phyloP scores from a whole-genome alignment of 108 stramenopile genomes.

The Cyclotella sp. region DNA sequence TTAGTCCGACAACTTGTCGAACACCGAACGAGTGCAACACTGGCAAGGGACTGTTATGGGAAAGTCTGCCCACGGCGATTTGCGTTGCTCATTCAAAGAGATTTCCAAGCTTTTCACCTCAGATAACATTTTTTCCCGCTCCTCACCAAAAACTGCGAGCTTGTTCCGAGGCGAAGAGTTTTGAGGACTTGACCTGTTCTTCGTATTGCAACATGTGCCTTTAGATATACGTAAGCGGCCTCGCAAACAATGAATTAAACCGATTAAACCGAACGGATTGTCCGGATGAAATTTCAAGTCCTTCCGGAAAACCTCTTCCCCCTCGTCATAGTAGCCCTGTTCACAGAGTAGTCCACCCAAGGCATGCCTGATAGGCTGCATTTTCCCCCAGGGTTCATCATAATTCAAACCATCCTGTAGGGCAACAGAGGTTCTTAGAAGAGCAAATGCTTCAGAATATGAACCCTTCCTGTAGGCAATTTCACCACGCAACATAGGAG shows the following conservation, averaged over 20 bases:
- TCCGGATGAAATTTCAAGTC: constrained; percentile 83
- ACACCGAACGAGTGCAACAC: constrained; percentile 53
- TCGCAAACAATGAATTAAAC: constrained; percentile 69
- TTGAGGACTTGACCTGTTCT: neutral
- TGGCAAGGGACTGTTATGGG: constrained; percentile 71
- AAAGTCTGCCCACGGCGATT: constrained; percentile 66
- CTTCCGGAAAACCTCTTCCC: constrained; percentile 72
- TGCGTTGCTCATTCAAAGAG: constrained; percentile 53
- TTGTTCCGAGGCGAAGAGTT: neutral
- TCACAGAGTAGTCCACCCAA: constrained; percentile 84
- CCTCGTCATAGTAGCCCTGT: constrained; percentile 71
- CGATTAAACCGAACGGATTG: constrained; percentile 86
- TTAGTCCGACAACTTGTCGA: neutral
- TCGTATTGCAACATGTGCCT: constrained; percentile 24
- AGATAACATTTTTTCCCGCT: constrained; percentile 13
- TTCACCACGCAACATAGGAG: constrained; percentile 84
- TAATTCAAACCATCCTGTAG: constrained; percentile 84
- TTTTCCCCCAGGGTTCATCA: constrained; percentile 94
- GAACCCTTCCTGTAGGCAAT: constrained; percentile 81
- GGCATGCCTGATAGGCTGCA: constrained; percentile 89
- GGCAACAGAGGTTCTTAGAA: constrained; percentile 71
- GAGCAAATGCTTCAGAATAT: constrained; percentile 74
- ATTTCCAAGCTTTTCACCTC: constrained; percentile 57
- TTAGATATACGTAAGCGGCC: constrained; percentile 25
- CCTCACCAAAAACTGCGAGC: constrained; percentile 9